Conservation (phyloP, 768 basidiomycete genomes). For the Phanerochaete carnosa region DNA sequence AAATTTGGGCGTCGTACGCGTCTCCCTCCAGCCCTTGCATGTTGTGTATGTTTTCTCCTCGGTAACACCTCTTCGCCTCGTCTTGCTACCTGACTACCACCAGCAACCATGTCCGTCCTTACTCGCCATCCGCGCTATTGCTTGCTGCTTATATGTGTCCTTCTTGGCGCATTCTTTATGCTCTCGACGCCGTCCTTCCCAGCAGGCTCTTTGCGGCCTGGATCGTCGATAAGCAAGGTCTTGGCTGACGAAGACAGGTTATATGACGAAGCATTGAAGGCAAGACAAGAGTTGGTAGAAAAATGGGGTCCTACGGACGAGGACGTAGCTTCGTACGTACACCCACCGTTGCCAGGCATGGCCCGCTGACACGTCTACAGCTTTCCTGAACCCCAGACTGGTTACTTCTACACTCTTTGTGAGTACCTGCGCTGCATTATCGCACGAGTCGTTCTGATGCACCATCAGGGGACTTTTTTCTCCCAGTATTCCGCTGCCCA, state of each 20-base stretch:
- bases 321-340: constrained; percentile 45
- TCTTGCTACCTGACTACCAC: neutral
- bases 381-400: constrained; percentile 11
- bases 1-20: neutral
- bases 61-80: neutral
- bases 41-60: too few species aligned
- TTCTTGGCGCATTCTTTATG: constrained; percentile 45
- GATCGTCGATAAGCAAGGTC: neutral
- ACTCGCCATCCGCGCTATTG: constrained; percentile 52
- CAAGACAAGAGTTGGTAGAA: constrained; percentile 46
- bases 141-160: constrained; percentile 38
- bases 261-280: constrained; percentile 40
- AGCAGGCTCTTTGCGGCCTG: constrained; percentile 14
- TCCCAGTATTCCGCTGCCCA: constrained; percentile 44
- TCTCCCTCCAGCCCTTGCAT: neutral
- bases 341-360: neutral
- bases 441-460: neutral
- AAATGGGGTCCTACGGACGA: constrained; percentile 51
- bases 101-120: constrained; percentile 11
- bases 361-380: neutral
- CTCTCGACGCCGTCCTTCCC: constrained; percentile 40
- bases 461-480: constrained; percentile 50
- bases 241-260: constrained; percentile 35
- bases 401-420: constrained; percentile 20
- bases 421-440: neutral